Base-by-base conservation (phyloP, 768 basidiomycete species). In the Phlebiopsis flavidoalba region DNA sequence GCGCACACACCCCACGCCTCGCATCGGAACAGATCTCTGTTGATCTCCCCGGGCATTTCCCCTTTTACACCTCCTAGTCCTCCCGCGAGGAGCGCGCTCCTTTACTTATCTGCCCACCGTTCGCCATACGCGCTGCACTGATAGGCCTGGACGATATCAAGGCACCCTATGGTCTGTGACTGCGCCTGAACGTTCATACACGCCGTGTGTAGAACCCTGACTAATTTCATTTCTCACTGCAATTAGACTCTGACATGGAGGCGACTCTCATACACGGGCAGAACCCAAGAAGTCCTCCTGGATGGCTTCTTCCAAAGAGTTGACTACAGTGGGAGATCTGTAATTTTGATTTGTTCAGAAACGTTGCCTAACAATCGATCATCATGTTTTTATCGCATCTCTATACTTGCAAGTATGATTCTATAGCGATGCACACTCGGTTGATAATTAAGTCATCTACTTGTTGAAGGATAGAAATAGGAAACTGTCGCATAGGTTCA, bases 31-130 rank as follows among this genome's bases (percentile, higher is more conserved):
- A 37, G 45, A n/a, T 45, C 43, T 14, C 17, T 8, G 37, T 12
- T 55, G 37, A 55, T 55, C 36, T 21, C 37, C 54, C 54, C 54
- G 54, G 40, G 1, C 12, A 21, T 55, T 55, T 55, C 54, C 54
- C 54, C 54, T 17, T 43, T 19, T 55, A 36, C 54, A 55, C 54
- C 37, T 26, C 54, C 14, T 45, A 24, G 36, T 24, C 54, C 54
- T 55, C 17, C 43, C 40, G 12, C 40, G 40, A 21, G 19, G 17
- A 11, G 7, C 17, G 35, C 37, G 12, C 22, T 37, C 37, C 54
- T 37, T 37, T n/a, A n/a, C n/a, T 53, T 35, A 35, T 53, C 52
- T 53, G 54, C 11, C 12, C 54, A 36, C 12, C 22, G n/a, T n/a
- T n/a, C n/a, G n/a, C n/a, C 43, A 17, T 55, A 24, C n/a, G 14